Conservation (phyloP, 805 yeast species). For the Clavispora phyllophila region DNA sequence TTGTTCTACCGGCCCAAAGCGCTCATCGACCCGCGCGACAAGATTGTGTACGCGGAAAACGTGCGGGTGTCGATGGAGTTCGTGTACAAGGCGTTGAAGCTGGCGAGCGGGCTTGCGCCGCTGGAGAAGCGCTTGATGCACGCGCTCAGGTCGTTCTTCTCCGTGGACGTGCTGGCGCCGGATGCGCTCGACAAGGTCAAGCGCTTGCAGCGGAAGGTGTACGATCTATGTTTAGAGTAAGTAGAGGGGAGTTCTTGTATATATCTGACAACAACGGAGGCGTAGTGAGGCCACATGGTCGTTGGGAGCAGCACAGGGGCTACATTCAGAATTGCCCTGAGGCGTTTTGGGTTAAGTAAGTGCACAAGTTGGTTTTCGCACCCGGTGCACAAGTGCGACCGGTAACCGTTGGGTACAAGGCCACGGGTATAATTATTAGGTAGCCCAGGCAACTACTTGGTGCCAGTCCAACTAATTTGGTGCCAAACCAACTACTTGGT, state of each 20-base stretch:
- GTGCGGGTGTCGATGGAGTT: conserved; percentile 20
- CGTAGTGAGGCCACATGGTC: no score
- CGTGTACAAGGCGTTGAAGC: conserved; percentile 20
- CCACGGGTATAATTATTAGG: no score
- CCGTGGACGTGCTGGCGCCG: conserved; percentile 9
- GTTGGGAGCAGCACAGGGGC: no score
- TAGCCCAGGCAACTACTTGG: no score
- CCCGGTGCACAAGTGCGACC: no score
- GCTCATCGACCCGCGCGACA: conserved; percentile 17
- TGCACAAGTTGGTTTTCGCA: no score
- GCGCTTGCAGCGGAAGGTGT: conserved; percentile 9
- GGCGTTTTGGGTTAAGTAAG: no score
- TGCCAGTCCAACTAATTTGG: no score
- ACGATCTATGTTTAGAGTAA: conserved; percentile 1
- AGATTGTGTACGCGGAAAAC: conserved; percentile 12
- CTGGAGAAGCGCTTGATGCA: conserved; percentile 18
- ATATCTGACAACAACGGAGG: no score
- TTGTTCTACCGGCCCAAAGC: conserved; percentile 23
- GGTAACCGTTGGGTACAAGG: no score
- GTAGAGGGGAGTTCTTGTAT: background rate
- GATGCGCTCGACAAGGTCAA: conserved; percentile 12
- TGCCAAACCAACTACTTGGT: no score
- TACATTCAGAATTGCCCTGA: no score
- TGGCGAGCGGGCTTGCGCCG: conserved; percentile 8
- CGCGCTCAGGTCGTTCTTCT: conserved; percentile 15